A percentile compares a stretch with the other conserved stretches of the same genome.
Conservation (phyloP, 345 rosid genomes). For the Aegle marmelos region DNA sequence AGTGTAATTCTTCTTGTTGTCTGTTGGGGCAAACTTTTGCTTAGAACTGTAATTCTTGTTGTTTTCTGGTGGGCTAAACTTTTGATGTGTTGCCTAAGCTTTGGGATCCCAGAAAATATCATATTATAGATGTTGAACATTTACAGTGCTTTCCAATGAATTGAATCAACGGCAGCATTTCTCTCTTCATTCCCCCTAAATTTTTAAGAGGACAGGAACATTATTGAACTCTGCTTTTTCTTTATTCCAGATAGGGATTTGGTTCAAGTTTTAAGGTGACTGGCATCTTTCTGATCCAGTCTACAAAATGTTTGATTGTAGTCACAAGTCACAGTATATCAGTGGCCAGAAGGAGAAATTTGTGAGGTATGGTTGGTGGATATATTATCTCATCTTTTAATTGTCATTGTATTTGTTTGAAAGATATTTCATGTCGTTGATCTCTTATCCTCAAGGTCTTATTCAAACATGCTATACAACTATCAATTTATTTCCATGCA, state of each 20-base stretch:
- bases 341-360: slow-evolving; percentile 77
- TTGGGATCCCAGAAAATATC: background rate
- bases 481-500: background rate
- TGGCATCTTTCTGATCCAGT: slow-evolving; percentile 15
- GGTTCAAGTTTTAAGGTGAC: background rate
- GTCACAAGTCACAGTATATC: slow-evolving; percentile 71
- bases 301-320: slow-evolving; percentile 54
- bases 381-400: too few species aligned
- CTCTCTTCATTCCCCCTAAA: background rate
- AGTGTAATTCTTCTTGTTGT: background rate
- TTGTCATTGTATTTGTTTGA: background rate
- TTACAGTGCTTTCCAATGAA: background rate
- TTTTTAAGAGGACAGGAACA: background rate
- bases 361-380: slow-evolving; percentile 43
- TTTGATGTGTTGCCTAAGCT: background rate
- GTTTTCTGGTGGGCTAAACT: background rate
- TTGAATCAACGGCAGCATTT: background rate
- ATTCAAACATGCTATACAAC: background rate
- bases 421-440: background rate
- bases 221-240: background rate
- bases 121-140: background rate
- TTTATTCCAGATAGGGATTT: background rate
- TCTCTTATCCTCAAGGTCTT: background rate
- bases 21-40: background rate
- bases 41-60: background rate